Evolutionary conservation across 768 basidiomycete species (phyloP), one percentile per base, ranked within the genome.

Genomic region (Hygrocybe punicea): DNA sequence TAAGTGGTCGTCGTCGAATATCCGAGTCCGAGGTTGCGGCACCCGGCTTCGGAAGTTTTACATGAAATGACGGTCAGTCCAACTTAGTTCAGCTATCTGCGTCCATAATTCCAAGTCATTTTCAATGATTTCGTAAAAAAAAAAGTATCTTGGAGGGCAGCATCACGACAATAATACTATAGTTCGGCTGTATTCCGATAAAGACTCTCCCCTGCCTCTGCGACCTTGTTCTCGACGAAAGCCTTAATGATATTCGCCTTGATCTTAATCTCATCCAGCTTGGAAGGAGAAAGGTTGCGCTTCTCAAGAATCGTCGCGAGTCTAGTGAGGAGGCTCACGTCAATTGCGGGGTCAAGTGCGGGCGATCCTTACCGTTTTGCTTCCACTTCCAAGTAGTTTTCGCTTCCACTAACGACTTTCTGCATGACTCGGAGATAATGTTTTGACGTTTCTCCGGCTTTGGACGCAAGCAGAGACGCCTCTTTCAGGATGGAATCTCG

Each of bases 341-440:
- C 21, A 25, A 14, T n/a, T 29, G 42, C 3, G 2, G 19, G 50
- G 6, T 40, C 37, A 42, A 42, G 29, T 16, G 23, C 14, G 5
- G 13, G 40, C 19, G 25, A 11, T 25, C 1, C 24, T 34, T 6
- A 95, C 92, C 95, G 84, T 64, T 82, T 84, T 33, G 82, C 73
- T 74, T 99, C 97, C 76, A 95, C 96, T 68, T 84, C 81, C 53
- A 96, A 65, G 75, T 95, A 98, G 35, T 71, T 81, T 63, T 86
- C 86, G 25, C 84, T 78, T 48, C 84, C 81, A 57, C 80, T 84
- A 23, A 84, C 73, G 6, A 94, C 76, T 73, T 96, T 93, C 73
- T 91, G 85, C 91, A 98, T 95, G 42, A 93, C 85, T 58, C 87
- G 86, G 57, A 94, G 62, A 71, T 99, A 99, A 71, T 94, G 89